These are phyloP conservation scores for Clarireedia monteithiana DNA, from an alignment of 2,329 filamentous ascomycete genomes.

Conservation along the genomic window DNA sequence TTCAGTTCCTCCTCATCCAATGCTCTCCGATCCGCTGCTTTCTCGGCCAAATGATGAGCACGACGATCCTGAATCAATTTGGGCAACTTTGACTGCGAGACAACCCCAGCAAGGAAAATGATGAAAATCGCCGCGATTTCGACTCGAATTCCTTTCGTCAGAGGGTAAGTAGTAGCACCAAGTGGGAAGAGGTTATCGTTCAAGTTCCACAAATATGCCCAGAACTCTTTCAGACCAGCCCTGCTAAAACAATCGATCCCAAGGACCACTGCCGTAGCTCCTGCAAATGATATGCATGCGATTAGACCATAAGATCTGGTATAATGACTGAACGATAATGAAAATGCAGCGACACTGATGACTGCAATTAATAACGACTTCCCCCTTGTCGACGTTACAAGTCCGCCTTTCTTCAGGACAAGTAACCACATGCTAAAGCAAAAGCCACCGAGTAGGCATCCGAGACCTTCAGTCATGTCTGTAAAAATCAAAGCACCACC, in stretches of 20 bases:
- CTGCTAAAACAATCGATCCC: slow-evolving; percentile 87
- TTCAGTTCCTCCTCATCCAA: slow-evolving; percentile 60
- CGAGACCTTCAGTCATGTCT: slow-evolving; percentile 73
- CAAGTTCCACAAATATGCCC: slow-evolving; percentile 83
- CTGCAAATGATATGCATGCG: slow-evolving; percentile 67
- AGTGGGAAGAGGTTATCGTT: slow-evolving; percentile 76
- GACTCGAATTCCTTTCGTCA: slow-evolving; percentile 79
- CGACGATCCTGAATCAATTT: slow-evolving; percentile 62
- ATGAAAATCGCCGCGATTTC: slow-evolving; percentile 75
- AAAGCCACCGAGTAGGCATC: slow-evolving; percentile 40
- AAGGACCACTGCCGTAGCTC: slow-evolving; percentile 69
- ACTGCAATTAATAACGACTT: slow-evolving; percentile 69
- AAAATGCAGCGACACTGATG: slow-evolving; percentile 61
- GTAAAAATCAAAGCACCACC: slow-evolving; percentile 69
- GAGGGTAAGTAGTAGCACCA: slow-evolving; percentile 67
- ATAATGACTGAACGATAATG: slow-evolving; percentile 69
- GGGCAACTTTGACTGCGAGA: slow-evolving; percentile 85
- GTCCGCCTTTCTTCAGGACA: slow-evolving; percentile 65
- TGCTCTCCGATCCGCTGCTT: slow-evolving; percentile 43
- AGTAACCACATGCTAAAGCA: slow-evolving; percentile 63
- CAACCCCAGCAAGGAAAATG: slow-evolving; percentile 63
- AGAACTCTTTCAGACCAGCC: slow-evolving; percentile 93
- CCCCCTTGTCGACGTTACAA: slow-evolving; percentile 53
- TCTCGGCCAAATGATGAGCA: slow-evolving; percentile 42
- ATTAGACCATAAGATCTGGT: slow-evolving; percentile 77